A percentile compares a stretch with the other conserved stretches of the same genome.
Evolutionary conservation across 1,284 basidiomycete species (phyloP).

Genomic region (Sanguinoderma infundibulare): DNA sequence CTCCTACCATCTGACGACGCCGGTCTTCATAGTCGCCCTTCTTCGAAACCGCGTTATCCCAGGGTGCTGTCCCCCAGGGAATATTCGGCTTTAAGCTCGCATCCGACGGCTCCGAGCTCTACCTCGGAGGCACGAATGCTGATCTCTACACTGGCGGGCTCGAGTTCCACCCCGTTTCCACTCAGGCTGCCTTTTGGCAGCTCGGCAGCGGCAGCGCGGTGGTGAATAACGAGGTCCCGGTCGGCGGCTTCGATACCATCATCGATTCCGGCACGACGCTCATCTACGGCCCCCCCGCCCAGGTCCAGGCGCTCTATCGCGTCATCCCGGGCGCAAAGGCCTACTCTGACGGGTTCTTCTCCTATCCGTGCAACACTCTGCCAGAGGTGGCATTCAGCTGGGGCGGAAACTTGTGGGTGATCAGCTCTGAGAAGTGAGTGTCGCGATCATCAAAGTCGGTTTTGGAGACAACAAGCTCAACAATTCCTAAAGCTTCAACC

Average conservation of each 20-base stretch:
- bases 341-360: constrained; percentile 33
- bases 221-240: constrained; percentile 18
- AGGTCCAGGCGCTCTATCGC: constrained; percentile 46
- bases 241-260: constrained; percentile 23
- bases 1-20: constrained; percentile 45
- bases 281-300: constrained; percentile 50
- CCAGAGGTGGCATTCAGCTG: constrained; percentile 33
- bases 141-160: constrained; percentile 41
- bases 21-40: constrained; percentile 27
- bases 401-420: constrained; percentile 34
- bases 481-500: constrained; percentile 20
- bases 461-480: background rate
- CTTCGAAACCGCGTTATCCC: constrained; percentile 46
- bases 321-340: constrained; percentile 43
- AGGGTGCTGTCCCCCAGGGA: constrained; percentile 38
- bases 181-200: constrained; percentile 32
- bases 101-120: constrained; percentile 48
- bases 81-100: constrained; percentile 55
- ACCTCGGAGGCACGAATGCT: constrained; percentile 51
- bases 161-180: constrained; percentile 38
- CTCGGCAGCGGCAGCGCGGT: constrained; percentile 20
- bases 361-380: constrained; percentile 31
- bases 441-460: too few species aligned
- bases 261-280: constrained; percentile 52
- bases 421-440: constrained; percentile 32